Evolutionary conservation across 495 filamentous ascomycete genomes (phyloP).

Genomic region (Xylaria longipes): DNA sequence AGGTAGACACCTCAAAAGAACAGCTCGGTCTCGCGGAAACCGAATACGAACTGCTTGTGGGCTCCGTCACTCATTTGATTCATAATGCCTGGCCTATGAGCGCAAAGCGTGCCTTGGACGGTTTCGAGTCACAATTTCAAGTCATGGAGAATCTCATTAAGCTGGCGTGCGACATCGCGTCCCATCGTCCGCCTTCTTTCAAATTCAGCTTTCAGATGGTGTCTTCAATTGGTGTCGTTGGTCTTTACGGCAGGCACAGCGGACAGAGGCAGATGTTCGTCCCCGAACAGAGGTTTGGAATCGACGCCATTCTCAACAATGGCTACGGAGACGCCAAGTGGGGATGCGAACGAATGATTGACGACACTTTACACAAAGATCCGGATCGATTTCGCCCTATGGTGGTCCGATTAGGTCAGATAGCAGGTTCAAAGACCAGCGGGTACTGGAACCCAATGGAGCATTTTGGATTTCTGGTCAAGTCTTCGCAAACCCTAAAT

Average conservation of each 20-base stretch:
- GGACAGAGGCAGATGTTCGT: conserved; percentile 28
- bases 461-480: conserved; percentile 57
- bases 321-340: conserved; percentile 62
- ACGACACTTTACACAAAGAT: conserved; percentile 53
- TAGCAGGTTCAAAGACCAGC: conserved; percentile 53
- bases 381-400: conserved; percentile 52
- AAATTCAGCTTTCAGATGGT: conserved; percentile 59
- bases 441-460: conserved; percentile 62
- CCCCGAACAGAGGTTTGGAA: conserved; percentile 41
- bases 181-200: conserved; percentile 15
- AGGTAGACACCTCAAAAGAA: conserved; percentile 52
- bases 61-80: conserved; percentile 60
- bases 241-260: conserved; percentile 17
- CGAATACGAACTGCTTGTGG: conserved; percentile 46
- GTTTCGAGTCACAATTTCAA: conserved; percentile 58
- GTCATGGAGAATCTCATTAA: conserved; percentile 55
- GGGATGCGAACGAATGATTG: conserved; percentile 57
- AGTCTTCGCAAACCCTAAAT: conserved; percentile 56
- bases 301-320: conserved; percentile 48
- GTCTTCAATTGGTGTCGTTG: conserved; percentile 51
- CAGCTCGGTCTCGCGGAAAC: conserved; percentile 51
- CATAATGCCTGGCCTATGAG: conserved; percentile 68
- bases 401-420: conserved; percentile 56
- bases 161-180: conserved; percentile 47
- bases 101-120: conserved; percentile 47